Base-by-base conservation (phyloP, 2,329 filamentous ascomycete genomes). In the Fonsecaea monophora region DNA sequence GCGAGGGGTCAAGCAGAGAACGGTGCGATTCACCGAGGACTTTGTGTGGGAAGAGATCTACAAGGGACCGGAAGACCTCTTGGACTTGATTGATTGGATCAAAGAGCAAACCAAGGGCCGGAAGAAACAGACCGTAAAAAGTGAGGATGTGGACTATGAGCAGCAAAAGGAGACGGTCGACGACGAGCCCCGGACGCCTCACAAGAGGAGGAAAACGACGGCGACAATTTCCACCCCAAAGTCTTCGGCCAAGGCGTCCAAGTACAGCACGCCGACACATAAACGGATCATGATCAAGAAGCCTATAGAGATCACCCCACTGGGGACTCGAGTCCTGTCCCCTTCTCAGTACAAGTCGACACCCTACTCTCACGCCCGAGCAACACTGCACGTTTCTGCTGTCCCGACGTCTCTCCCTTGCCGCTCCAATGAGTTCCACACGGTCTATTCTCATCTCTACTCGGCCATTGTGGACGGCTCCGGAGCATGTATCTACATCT, bases 401-500 rank as follows among this genome's bases (percentile, higher is more conserved):
- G 94, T 99, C 2, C 95, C 95, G 0, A 85, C 90, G 12, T 92
- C 92, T 53, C 85, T 99, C 5, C 95, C 95, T 9, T 98, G 95
- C 76, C 90, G 95, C 68, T 94, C 97, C 75, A 88, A 88, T 38
- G 96, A 99, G 76, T 99, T 99, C 78, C 87, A 89, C 9, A 88
- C 92, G 1, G 95, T 99, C 6, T 97, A 98, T 76, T 92, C 92
- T 4, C 92, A 98, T 77, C 88, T 99, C 38, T 94, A 97, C 76
- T 91, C 92, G 7, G 95, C 96, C 60, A 99, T 99, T 75, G 90
- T 90, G 13, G 94, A 97, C 72, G 95, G 94, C 18, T 92, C 91
- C 1, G 96, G 96, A 13, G 92, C 94, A 35, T 99, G 96, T 78
- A 98, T 99, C 75, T 99, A 99, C 80, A 99, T 99, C 67, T 98